These are phyloP conservation scores for Canavalia gladiata DNA, from an alignment of 306 rosid genomes.

Conservation along the genomic window DNA sequence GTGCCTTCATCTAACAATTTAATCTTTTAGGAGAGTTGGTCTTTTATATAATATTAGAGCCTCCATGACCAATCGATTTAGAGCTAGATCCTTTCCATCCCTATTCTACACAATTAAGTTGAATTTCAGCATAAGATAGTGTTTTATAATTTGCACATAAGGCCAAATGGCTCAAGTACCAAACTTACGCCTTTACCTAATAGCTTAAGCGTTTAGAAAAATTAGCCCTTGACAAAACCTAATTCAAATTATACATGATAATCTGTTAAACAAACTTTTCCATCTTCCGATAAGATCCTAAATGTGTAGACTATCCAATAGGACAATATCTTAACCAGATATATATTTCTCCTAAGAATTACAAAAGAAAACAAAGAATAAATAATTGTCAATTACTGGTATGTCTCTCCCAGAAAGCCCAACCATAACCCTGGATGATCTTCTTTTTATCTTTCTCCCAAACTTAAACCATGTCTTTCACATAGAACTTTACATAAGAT, in stretches of 20 bases:
- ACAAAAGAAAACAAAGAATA: slow-evolving; percentile 18
- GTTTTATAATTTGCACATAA: background rate
- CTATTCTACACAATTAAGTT: background rate
- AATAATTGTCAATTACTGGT: slow-evolving; percentile 4
- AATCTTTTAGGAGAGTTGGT: background rate
- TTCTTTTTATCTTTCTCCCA: slow-evolving; percentile 20
- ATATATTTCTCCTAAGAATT: slow-evolving; percentile 11
- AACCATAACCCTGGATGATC: slow-evolving; percentile 27
- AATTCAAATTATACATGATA: background rate
- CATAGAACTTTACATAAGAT: slow-evolving; percentile 14
- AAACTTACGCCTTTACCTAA: background rate
- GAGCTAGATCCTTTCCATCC: background rate
- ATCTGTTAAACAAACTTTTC: background rate
- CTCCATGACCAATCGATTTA: background rate
- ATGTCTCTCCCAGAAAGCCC: slow-evolving; percentile 14
- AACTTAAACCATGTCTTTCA: background rate
- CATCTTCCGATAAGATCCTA: slow-evolving; percentile 35
- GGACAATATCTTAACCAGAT: slow-evolving; percentile 21
- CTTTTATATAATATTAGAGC: background rate
- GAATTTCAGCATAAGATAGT: slow-evolving; percentile 16
- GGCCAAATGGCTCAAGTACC: slow-evolving; percentile 1
- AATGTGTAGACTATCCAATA: slow-evolving; percentile 25
- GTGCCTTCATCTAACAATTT: slow-evolving; percentile 14
- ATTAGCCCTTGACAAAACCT: slow-evolving; percentile 1
- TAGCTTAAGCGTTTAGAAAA: slow-evolving; percentile 18